Base-by-base conservation (phyloP, 163 green algal genomes). In the Volvox carteri region DNA sequence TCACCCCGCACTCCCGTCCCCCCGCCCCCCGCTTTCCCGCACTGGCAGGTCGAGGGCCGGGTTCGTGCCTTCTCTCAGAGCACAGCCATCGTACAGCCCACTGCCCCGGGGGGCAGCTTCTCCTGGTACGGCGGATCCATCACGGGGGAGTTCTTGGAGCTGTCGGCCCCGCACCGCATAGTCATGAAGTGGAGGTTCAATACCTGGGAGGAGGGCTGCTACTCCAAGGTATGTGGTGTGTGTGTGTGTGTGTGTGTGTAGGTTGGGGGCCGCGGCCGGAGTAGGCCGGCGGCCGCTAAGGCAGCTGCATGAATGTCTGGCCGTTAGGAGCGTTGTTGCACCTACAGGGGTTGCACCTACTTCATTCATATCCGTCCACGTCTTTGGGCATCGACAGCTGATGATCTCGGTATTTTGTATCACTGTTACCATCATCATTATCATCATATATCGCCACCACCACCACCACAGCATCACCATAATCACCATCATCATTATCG, bases 141-240 rank as follows among this genome's bases (percentile, higher is more conserved):
- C 72, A 77, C 25, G 28, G 72, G 96, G 19, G 91, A 84, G 70
- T 98, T 96, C 85, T 84, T 92, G 2, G 93, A 97, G 92, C 89
- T 99, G 76, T 52, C 94, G 84, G 76, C 93, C 1, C 85, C 90
- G 23, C 89, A 93, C 58, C 86, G 90, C 19, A 92, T 99, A 12
- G 91, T 95, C 2, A 95, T 99, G 93, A 93, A 97, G 65, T 99
- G 98, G 98, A 92, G 96, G 6, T 99, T 99, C 93, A 98, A 91
- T 85, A 98, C 91, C 81, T 99, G 98, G 98, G 88, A 91, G 37
- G 97, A 99, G 0, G 95, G 92, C n/a, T 90, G 88, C 67, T 94
- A 91, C 41, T 98, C 94, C 8, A 95, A 95, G 92, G 96, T 97
- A 11, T 8, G 54, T 19, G n/a, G n/a, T n/a, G 83, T 28, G 56